Base-by-base conservation (phyloP, 2,329 filamentous ascomycete species). In the Fusarium anguioides region DNA sequence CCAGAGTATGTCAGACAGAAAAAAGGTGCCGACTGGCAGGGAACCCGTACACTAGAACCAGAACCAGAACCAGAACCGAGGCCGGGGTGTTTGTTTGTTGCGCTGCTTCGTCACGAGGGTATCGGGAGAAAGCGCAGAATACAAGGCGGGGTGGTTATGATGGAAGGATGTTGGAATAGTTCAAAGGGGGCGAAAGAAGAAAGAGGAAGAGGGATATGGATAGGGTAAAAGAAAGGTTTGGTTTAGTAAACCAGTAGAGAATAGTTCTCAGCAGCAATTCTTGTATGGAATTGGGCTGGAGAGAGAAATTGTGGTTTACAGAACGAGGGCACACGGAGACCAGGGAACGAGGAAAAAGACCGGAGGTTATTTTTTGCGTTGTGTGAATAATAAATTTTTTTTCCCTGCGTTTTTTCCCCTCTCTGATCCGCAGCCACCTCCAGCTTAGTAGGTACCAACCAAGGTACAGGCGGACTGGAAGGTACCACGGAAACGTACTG, bases 311-410 rank as follows among this genome's bases (percentile, higher is more conserved):
- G 74, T 75, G 74, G 66, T 72, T 70, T 65, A 65, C 61, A 60
- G 64, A 54, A 56, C 61, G 64, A 75, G 72, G 70, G 70, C 69
- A 72, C 71, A 72, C 66, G 64, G 59, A 51, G 57, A 71, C 71
- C 60, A 59, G 60, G 42, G 50, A 58, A 68, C 56, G 65, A 68
- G 67, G 70, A 76, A 75, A 74, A 67, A 71, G 64, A 66, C 56
- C 73, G 70, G 69, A 75, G 72, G 72, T 73, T 77, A 73, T 74
- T 76, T 75, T 77, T 77, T 75, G 72, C 74, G 72, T 78, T 79
- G 74, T 78, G 77, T 77, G 77, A 78, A 76, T 73, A 79, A 78
- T 77, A 64, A 67, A 79, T 80, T 79, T 78, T 79, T 79, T 80
- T 75, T 26, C 6, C 46, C 26, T 79, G 33, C 39, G 36, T 77